Evolutionary conservation across 169 alveolate genomes (phyloP), one percentile per base, ranked within the genome.

Genomic region (Plasmodium relictum): DNA sequence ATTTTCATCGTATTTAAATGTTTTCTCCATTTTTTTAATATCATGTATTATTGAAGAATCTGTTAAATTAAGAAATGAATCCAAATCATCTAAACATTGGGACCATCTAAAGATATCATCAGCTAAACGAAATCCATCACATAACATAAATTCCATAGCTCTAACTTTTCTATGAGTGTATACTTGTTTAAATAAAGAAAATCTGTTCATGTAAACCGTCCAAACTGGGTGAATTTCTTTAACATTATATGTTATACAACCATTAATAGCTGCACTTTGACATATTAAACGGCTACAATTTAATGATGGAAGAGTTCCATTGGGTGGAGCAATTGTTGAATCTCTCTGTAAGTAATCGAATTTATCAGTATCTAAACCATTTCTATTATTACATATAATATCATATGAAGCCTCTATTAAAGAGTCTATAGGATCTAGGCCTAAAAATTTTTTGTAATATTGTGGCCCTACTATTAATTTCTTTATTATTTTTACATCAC

Each of bases 341-440:
- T 97, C 99, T 90, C 99, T 93, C 42, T 93, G 93, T 42, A 97
- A 88, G 88, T 96, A 96, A 92, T 97, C 99, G 54, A 97, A 93
- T 62, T 94, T 95, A 83, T 97, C 98, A 1, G 96, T 97, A 93
- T 97, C 99, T 50, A 97, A 91, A 3, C 97, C 96, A 87, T 95
- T 97, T 52, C 95, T 88, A 83, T 96, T 94, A 92, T 97, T 97
- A 78, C 95, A 92, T 22, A 97, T 96, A 63, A 97, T 96, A 73
- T 97, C 98, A 72, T 88, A 97, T 74, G 97, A 88, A 93, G 97
- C 97, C 58, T 74, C 94, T 80, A 92, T 62, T 73, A 89, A 62
- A 58, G 92, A 70, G 87, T 91, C 93, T 62, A 88, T 52, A 31
- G 94, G 93, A 61, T 92, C 93, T 56, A 63, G 18, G 7, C 89